Evolutionary conservation across 2,329 filamentous ascomycete species (phyloP).

Genomic region (Aureobasidium sp.): DNA sequence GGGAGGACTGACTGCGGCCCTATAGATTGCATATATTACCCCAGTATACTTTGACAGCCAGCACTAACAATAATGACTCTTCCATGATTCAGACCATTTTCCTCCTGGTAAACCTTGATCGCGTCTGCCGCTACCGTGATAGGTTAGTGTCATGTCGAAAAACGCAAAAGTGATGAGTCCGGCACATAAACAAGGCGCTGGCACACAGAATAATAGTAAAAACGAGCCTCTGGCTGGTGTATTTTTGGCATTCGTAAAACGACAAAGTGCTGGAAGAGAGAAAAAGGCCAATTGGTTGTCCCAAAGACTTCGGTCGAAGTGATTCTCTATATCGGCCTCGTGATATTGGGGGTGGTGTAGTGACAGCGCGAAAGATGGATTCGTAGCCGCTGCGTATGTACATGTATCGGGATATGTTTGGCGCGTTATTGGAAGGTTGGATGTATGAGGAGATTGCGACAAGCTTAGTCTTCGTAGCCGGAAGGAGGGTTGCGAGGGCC

Average conservation of each 20-base stretch:
- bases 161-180: background rate
- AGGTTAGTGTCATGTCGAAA: background rate
- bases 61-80: background rate
- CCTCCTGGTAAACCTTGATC: too few species aligned
- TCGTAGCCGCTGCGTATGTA: background rate
- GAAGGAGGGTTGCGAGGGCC: conserved; percentile 36
- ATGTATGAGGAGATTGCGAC: background rate
- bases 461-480: conserved; percentile 38
- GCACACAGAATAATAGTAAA: background rate
- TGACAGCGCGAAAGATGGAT: background rate
- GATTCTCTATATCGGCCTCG: background rate
- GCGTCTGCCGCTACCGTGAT: background rate
- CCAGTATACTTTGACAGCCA: background rate
- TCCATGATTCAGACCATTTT: background rate
- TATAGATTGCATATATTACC: background rate
- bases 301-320: background rate
- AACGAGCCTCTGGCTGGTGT: background rate
- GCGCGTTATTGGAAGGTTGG: background rate
- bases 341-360: background rate
- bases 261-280: background rate
- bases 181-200: background rate
- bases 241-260: conserved; percentile 2
- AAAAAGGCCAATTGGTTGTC: background rate
- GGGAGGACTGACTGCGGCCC: background rate
- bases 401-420: background rate